Conservation (phyloP, 139 green algal species). For the Astrephomene gubernaculifera region DNA sequence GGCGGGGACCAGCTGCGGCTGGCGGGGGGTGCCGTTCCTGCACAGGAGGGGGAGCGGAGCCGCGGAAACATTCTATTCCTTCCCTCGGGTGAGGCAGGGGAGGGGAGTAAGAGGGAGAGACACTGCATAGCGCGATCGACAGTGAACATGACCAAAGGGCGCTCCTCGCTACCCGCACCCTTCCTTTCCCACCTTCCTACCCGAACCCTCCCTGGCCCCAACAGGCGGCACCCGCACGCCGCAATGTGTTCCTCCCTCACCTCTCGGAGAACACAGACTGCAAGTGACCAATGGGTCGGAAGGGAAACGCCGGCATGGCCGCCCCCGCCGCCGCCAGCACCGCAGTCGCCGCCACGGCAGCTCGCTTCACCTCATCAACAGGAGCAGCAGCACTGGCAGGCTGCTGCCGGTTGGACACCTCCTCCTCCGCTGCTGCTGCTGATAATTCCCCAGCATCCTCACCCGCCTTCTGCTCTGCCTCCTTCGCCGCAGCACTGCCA, state of each 20-base stretch:
- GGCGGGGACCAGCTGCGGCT: conserved; percentile 84
- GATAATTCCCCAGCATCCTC: neutral
- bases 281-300: conserved; percentile 74
- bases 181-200: too few species aligned
- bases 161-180: too few species aligned
- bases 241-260: conserved; percentile 6
- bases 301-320: conserved; percentile 55
- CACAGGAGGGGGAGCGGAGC: too few species aligned
- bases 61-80: too few species aligned
- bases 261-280: conserved; percentile 73
- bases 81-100: too few species aligned
- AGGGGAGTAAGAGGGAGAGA: too few species aligned
- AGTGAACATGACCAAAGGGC: too few species aligned
- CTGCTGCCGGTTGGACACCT: neutral
- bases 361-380: neutral
- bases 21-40: conserved; percentile 89
- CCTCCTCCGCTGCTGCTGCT: neutral
- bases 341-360: neutral
- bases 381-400: neutral
- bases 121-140: too few species aligned
- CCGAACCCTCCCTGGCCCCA: too few species aligned
- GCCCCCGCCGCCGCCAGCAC: conserved; percentile 10
- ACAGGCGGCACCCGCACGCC: too few species aligned
- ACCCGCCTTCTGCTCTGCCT: neutral
- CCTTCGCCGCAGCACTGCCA: neutral